Evolutionary conservation across 2,329 filamentous ascomycete species (phyloP).

Genomic region (Aspergillus aculeatinus): DNA sequence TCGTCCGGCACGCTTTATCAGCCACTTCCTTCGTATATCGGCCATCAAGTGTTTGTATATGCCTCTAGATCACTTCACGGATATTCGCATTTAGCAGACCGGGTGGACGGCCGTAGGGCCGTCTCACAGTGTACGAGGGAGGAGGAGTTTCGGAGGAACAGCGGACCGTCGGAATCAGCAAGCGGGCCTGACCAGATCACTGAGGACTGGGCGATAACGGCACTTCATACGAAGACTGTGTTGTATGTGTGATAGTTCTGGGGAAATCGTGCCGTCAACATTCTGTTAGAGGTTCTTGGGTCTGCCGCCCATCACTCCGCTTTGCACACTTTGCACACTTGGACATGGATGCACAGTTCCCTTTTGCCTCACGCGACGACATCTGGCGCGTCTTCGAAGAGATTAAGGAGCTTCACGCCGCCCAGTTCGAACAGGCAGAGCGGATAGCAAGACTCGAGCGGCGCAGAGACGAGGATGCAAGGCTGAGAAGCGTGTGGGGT

Average conservation of each 20-base stretch:
- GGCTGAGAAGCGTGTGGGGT: conserved; percentile 82
- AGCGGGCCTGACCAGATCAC: neutral
- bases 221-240: neutral
- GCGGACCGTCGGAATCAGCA: conserved; percentile 9
- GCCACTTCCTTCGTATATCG: neutral
- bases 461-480: conserved; percentile 61
- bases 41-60: conserved; percentile 13
- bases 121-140: conserved; percentile 34
- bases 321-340: conserved; percentile 5
- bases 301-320: neutral
- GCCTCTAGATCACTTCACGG: conserved; percentile 9
- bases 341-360: conserved; percentile 63
- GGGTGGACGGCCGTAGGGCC: conserved; percentile 40
- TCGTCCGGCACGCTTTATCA: neutral
- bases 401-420: conserved; percentile 59
- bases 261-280: neutral
- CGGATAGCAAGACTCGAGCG: conserved; percentile 62
- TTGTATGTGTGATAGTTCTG: neutral
- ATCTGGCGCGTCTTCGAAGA: conserved; percentile 65
- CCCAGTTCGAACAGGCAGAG: conserved; percentile 61
- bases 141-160: conserved; percentile 27
- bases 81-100: conserved; percentile 22
- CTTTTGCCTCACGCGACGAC: conserved; percentile 64
- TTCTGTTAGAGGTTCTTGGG: conserved; percentile 4
- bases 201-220: neutral